phyloP scores from a whole-genome alignment of 2,329 filamentous ascomycete species.

The Aureobasidium namibiae region DNA sequence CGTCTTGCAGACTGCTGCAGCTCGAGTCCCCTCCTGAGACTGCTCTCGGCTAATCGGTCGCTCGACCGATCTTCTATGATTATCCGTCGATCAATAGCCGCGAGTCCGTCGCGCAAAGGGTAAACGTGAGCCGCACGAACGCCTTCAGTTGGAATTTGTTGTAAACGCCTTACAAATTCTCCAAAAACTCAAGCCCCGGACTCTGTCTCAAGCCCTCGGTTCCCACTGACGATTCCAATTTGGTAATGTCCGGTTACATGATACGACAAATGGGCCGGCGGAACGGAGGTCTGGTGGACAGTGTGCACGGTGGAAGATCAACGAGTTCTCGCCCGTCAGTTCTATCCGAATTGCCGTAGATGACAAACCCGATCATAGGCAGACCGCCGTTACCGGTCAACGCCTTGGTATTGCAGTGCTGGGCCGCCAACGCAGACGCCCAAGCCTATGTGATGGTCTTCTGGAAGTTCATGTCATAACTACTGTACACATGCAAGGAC shows the following conservation, averaged over 20 bases:
- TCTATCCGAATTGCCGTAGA: neutral
- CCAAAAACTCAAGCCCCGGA: neutral
- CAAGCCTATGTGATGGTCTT: neutral
- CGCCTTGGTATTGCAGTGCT: neutral
- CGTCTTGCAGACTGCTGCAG: neutral
- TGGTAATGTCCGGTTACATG: neutral
- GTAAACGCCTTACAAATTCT: neutral
- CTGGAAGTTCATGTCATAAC: neutral
- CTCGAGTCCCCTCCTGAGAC: neutral
- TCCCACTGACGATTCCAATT: neutral
- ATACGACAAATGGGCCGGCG: constrained; percentile 1
- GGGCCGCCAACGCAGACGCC: neutral
- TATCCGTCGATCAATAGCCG: constrained; percentile 9
- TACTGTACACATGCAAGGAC: neutral
- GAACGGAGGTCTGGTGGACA: neutral
- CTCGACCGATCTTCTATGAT: neutral
- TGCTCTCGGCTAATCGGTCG: neutral
- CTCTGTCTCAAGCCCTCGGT: neutral
- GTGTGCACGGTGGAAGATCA: neutral
- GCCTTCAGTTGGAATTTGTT: neutral
- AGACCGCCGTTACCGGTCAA: neutral
- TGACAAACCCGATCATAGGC: neutral
- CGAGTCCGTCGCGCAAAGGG: neutral
- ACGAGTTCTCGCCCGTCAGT: constrained; percentile 3
- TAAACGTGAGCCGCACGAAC: neutral